Evolutionary conservation across 768 basidiomycete genomes (phyloP), one percentile per base, ranked within the genome.

Genomic region (Podaxis rugospora): DNA sequence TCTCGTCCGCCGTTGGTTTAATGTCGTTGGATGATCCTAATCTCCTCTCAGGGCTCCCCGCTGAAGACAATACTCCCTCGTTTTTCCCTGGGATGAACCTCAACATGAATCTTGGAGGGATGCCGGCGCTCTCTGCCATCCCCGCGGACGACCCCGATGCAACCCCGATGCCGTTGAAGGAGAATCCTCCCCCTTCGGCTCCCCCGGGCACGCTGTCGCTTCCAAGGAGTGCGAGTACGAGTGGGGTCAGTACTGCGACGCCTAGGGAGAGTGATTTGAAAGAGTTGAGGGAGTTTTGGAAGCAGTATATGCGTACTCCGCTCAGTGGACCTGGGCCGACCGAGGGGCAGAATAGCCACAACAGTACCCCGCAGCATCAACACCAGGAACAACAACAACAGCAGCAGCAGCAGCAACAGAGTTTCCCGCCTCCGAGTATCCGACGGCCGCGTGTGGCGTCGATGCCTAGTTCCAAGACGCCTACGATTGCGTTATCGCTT

Each of bases 21-120:
- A 83, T 93, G 85, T 85, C 84, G 18, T 78, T 93, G 54, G 90
- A 91, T 59, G 90, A 92, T 67, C 83, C 85, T 1, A 81, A 81
- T 57, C 85, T 87, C 6, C 76, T 91, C 39, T 85, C 88, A 0
- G 82, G 86, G 1, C 75, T 90, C 51, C 71, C 84, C n/a, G 40
- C 21, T 27, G 61, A 25, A 1, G 71, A 70, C 3, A 86, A 87
- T 61, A 82, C 79, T 5, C 77, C 81, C 13, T 85, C 88, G 0
- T 90, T 90, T 77, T 91, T 90, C 69, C 70, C 75, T 6, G 68
- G 62, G 6, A 66, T 68, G 55, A 61, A 44, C 61, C 27, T 68
- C 27, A 46, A 50, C 5, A 25, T 47, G 49, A 56, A 32, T n/a
- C 47, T 52, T 25, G 51, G 50, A 18, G 47, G 57, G 37, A 40